A percentile compares a stretch with the other conserved stretches of the same genome.
phyloP scores from a whole-genome alignment of 768 basidiomycete species.

The Lentinula boryana region DNA sequence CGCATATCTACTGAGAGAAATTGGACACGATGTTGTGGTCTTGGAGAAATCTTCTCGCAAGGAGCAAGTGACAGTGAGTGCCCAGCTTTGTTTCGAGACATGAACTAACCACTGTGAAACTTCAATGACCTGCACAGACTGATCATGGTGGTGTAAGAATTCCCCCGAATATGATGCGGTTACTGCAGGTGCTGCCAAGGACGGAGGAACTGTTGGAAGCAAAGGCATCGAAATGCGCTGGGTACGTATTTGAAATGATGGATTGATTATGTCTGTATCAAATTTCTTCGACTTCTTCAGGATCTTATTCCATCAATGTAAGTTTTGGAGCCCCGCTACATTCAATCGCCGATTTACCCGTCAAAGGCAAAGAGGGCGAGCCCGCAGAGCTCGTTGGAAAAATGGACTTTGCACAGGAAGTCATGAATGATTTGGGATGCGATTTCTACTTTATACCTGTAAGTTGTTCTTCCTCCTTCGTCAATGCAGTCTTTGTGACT shows the following conservation, averaged over 20 bases:
- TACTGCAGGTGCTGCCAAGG: constrained; percentile 8
- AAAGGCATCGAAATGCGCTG: constrained; percentile 2
- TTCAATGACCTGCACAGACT: background rate
- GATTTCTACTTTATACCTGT: constrained; percentile 8
- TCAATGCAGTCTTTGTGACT: background rate
- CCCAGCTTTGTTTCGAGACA: background rate
- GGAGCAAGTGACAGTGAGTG: constrained; percentile 10
- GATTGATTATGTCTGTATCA: background rate
- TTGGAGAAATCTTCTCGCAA: constrained; percentile 27
- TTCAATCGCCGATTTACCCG: no score
- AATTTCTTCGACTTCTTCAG: background rate
- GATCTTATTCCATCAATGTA: constrained; percentile 1
- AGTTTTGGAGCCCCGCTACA: background rate
- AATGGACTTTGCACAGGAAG: constrained; percentile 6
- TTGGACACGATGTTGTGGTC: constrained; percentile 38
- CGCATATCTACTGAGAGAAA: constrained; percentile 30
- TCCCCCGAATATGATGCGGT: constrained; percentile 13
- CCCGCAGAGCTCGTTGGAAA: constrained; percentile 1
- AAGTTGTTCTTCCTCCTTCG: background rate
- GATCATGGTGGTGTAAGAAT: constrained; percentile 8
- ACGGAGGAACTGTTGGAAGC: background rate
- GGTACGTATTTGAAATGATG: background rate
- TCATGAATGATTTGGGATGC: constrained; percentile 9
- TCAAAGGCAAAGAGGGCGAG: background rate
- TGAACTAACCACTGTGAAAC: no score